Conservation (phyloP, 148 eudicot species). For the Arbutus unedo region DNA sequence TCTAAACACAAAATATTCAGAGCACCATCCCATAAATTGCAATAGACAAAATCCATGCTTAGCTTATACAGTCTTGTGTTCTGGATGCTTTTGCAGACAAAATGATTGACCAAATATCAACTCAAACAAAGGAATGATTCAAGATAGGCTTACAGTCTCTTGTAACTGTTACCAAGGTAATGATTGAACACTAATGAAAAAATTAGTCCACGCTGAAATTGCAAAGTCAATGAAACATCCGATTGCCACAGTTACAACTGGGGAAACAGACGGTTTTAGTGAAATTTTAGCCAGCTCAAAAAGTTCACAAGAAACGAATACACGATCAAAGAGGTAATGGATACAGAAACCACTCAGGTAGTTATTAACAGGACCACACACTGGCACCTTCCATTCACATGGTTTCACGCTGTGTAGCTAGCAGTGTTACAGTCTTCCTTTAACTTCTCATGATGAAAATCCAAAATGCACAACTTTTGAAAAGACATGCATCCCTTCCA, state of each 20-base stretch:
- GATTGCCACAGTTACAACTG: not conserved
- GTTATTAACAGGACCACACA: not conserved
- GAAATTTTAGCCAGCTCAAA: not conserved
- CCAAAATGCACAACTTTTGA: not conserved
- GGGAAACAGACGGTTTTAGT: not conserved
- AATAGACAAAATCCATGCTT: not conserved
- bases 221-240: not conserved
- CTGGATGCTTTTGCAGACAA: not conserved
- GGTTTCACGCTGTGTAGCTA: not conserved
- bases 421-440: not conserved
- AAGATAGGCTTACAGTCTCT: not conserved
- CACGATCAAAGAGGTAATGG: not conserved
- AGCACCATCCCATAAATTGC: not conserved
- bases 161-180: not conserved
- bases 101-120: not conserved
- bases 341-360: not conserved
- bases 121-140: not conserved
- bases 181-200: not conserved
- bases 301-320: not conserved
- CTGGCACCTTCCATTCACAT: not conserved
- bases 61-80: not conserved
- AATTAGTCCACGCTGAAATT: not conserved
- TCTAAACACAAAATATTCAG: not conserved
- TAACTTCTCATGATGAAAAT: not conserved
- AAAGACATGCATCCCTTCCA: not conserved